Evolutionary conservation across 805 yeast genomes (phyloP), one percentile per base, ranked within the genome.

Genomic region (Starmerella asiatica): DNA sequence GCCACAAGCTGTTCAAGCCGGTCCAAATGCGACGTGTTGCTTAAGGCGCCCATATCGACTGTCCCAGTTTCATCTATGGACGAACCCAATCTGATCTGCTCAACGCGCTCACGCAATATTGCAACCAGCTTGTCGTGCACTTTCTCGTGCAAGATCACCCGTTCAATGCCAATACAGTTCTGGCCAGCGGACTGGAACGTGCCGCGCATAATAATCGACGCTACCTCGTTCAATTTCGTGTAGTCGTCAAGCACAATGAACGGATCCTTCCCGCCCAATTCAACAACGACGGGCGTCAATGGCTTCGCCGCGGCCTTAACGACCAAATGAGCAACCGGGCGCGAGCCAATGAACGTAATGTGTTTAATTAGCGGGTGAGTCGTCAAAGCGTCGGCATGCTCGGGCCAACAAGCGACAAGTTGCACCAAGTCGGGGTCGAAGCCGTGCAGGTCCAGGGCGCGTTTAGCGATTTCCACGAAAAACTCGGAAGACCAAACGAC

Each of bases 161-260:
- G 70, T 62, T 91, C 99, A 39, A 91, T 81, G 29, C 99, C 97
- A 54, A 91, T 91, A 63, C 99, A 91, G 57, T 91, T 91, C 62
- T 91, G 99, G 11, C 99, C 99, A 0, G 94, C 81, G 39, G 94
- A 80, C 62, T 91, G 99, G 65, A 88, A 91, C 0, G 94, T 79
- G 27, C 98, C 99, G 55, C 99, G 70, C 79, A 91, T 70, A 29
- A 91, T 70, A 20, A 85, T 75, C 14, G 94, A 82, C 0, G 94
- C 76, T 31, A 79, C 62, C 4, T 68, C 51, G 27, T 30, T 21
- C 8, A 46, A 27, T 11, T 42, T 36, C 32, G 42, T 39, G 24
- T 44, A 45, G 30, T 54, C 57, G 53, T 88, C 96, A 48, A 91
- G 68, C 3, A 86, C 84, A 37, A 91, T 69, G 17, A 84, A 73